phyloP scores from a whole-genome alignment of 2,329 filamentous ascomycete species.

The Pyrenophora graminea region DNA sequence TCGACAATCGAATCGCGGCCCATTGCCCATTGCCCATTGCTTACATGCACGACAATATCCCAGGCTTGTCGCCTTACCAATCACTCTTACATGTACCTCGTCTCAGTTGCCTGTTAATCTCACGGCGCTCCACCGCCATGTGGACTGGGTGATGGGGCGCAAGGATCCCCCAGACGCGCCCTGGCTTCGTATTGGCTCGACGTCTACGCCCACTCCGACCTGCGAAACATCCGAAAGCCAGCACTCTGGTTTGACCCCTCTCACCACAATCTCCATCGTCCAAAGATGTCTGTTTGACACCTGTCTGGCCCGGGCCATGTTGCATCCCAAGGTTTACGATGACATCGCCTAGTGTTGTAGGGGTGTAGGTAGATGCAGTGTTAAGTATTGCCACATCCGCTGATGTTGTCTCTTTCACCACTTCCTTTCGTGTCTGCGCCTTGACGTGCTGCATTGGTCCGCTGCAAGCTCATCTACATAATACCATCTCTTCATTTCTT shows the following conservation, averaged over 20 bases:
- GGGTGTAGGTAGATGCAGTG: slow-evolving; percentile 2
- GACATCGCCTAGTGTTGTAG: slow-evolving; percentile 4
- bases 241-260: slow-evolving; percentile 14
- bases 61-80: slow-evolving; percentile 5
- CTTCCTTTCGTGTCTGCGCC: slow-evolving; percentile 16
- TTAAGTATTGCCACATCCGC: slow-evolving; percentile 16
- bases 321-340: slow-evolving; percentile 11
- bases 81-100: slow-evolving; percentile 1
- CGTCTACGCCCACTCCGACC: slow-evolving; percentile 12
- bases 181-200: slow-evolving; percentile 18
- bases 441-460: slow-evolving; percentile 25
- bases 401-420: not conserved
- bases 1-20: not conserved
- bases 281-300: slow-evolving; percentile 8
- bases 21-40: not conserved
- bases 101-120: slow-evolving; percentile 16
- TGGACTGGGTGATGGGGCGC: slow-evolving; percentile 17
- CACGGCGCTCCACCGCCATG: slow-evolving; percentile 21
- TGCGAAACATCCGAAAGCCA: slow-evolving; percentile 21
- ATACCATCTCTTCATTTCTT: slow-evolving; percentile 16
- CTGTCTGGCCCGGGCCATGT: slow-evolving; percentile 10
- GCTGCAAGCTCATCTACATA: slow-evolving; percentile 5
- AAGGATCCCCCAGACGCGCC: slow-evolving; percentile 13
- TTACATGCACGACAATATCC: slow-evolving; percentile 8
- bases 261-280: slow-evolving; percentile 7